Evolutionary conservation across 1,284 basidiomycete species (phyloP).

Genomic region (Ganoderma resinaceum): DNA sequence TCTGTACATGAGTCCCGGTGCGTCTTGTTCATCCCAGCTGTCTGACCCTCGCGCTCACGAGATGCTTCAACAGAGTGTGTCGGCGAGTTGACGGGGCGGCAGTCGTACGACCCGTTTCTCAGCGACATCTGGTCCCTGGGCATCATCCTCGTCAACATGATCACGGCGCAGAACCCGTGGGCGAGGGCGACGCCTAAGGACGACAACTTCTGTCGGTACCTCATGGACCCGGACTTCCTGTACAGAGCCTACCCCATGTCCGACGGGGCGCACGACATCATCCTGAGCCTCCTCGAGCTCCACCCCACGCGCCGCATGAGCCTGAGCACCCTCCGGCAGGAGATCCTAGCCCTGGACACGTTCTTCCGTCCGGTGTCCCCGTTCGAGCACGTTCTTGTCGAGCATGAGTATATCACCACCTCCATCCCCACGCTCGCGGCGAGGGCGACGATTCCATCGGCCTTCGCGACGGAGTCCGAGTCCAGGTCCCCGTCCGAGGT

Average conservation of each 20-base stretch:
- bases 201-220: slow-evolving; percentile 60
- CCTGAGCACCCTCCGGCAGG: slow-evolving; percentile 61
- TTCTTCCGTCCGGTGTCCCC: slow-evolving; percentile 23
- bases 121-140: slow-evolving; percentile 90
- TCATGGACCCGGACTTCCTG: slow-evolving; percentile 65
- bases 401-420: slow-evolving; percentile 55
- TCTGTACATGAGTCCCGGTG: slow-evolving; percentile 69
- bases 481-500: neutral
- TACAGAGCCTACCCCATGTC: slow-evolving; percentile 67
- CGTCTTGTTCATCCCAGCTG: neutral
- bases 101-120: slow-evolving; percentile 46
- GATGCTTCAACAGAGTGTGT: neutral
- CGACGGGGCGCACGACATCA: slow-evolving; percentile 56
- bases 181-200: slow-evolving; percentile 74
- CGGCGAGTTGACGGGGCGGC: neutral
- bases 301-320: slow-evolving; percentile 59
- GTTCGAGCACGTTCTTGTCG: slow-evolving; percentile 3
- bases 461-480: neutral
- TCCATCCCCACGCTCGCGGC: neutral
- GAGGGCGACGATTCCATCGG: too few relatives aligned
- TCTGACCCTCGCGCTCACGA: neutral
- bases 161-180: slow-evolving; percentile 90
- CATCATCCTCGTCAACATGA: slow-evolving; percentile 64
- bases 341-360: slow-evolving; percentile 20
- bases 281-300: slow-evolving; percentile 63